These are phyloP conservation scores for Casuarina cunninghamiana DNA, from an alignment of 306 rosid species.

Conservation along the genomic window DNA sequence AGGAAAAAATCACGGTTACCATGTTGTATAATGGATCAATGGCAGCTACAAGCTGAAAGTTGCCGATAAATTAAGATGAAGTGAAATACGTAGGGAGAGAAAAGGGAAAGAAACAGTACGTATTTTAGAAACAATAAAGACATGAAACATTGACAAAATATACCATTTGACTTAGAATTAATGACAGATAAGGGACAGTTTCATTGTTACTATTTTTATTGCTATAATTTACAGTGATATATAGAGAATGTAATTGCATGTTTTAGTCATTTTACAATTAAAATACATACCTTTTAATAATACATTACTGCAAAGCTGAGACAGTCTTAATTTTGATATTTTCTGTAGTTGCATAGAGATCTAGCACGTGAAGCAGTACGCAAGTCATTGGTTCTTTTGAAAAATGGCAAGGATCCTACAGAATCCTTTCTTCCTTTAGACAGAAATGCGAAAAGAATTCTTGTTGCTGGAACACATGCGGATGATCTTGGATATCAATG, in stretches of 20 bases:
- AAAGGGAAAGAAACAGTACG: not conserved
- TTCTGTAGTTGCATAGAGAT: constrained; percentile 49
- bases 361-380: constrained; percentile 55
- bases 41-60: not conserved
- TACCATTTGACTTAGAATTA: not conserved
- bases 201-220: not conserved
- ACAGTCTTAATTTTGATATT: not conserved
- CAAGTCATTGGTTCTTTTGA: constrained; percentile 59
- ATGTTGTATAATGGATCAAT: not conserved
- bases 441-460: constrained; percentile 64
- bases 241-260: not conserved
- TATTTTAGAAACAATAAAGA: not conserved
- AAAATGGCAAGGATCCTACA: constrained; percentile 54
- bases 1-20: not conserved
- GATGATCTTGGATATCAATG: constrained; percentile 88
- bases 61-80: not conserved
- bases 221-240: not conserved
- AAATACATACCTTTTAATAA: not conserved
- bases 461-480: constrained; percentile 77
- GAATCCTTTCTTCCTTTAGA: constrained; percentile 77
- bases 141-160: not conserved
- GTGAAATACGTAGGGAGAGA: not conserved
- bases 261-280: not conserved
- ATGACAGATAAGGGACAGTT: not conserved
- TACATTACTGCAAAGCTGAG: constrained; percentile 1